Conservation (phyloP, 1,284 basidiomycete species). For the Golubevia sp. region DNA sequence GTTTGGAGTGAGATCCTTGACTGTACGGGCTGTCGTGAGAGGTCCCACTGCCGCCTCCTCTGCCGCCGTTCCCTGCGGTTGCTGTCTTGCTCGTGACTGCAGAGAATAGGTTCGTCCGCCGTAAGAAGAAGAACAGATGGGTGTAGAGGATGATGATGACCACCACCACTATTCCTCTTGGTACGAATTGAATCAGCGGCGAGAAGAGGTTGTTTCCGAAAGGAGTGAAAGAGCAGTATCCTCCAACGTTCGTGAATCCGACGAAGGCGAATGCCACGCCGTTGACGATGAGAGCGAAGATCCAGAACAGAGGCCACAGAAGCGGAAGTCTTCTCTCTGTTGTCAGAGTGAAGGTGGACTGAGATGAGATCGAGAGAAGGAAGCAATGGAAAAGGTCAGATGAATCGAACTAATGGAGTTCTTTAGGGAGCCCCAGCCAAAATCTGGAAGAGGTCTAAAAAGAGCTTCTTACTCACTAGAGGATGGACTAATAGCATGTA, state of each 20-base stretch:
- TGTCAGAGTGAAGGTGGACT: slow-evolving; percentile 11
- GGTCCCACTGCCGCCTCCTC: too few species aligned
- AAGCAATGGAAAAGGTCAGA: too few species aligned
- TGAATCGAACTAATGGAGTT: too few species aligned
- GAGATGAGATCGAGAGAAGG: too few species aligned
- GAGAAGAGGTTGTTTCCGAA: slow-evolving; percentile 21
- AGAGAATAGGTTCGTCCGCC: slow-evolving; percentile 38
- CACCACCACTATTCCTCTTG: slow-evolving; percentile 27
- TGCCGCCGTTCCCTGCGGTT: too few species aligned
- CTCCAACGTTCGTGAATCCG: slow-evolving; percentile 32
- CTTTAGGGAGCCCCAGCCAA: too few species aligned
- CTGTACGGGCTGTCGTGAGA: too few species aligned
- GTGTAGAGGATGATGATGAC: slow-evolving; percentile 46
- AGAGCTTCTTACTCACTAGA: slow-evolving; percentile 14
- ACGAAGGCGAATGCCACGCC: slow-evolving; percentile 28
- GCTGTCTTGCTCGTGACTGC: too few species aligned
- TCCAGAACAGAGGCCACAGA: slow-evolving; percentile 47
- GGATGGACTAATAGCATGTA: slow-evolving; percentile 52
- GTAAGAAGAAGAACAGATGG: slow-evolving; percentile 51
- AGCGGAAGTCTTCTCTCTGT: slow-evolving; percentile 34
- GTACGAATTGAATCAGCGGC: slow-evolving; percentile 33
- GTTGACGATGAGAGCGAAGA: slow-evolving; percentile 26
- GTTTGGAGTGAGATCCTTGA: too few species aligned
- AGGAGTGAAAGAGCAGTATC: slow-evolving; percentile 30
- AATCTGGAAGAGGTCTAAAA: too few species aligned